These are phyloP conservation scores for Graphiopsis chlorocephala DNA, from an alignment of 2,329 filamentous ascomycete genomes.

Conservation along the genomic window DNA sequence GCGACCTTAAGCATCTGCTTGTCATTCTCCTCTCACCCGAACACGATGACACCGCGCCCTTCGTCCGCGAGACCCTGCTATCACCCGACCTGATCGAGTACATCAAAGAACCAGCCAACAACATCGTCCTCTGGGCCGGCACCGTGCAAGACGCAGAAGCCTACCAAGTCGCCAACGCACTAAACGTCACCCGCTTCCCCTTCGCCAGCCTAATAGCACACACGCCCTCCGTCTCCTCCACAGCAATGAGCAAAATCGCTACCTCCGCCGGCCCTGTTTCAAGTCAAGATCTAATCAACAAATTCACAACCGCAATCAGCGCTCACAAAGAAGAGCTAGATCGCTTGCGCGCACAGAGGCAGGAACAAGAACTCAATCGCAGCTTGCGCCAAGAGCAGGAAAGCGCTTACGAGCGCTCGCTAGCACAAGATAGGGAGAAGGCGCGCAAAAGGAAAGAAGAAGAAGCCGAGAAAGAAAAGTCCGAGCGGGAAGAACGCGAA, in stretches of 20 bases:
- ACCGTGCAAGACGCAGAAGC: slow-evolving; percentile 91
- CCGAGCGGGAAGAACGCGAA: slow-evolving; percentile 65
- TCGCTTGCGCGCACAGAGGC: slow-evolving; percentile 69
- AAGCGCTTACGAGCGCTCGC: slow-evolving; percentile 85
- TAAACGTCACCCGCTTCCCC: slow-evolving; percentile 88
- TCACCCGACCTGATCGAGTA: slow-evolving; percentile 70
- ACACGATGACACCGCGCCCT: slow-evolving; percentile 84
- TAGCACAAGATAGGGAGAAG: slow-evolving; percentile 84
- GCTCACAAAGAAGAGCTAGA: slow-evolving; percentile 75
- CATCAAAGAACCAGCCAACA: slow-evolving; percentile 70
- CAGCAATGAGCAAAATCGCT: slow-evolving; percentile 86
- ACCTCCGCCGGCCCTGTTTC: slow-evolving; percentile 72
- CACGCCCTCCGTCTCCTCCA: slow-evolving; percentile 77
- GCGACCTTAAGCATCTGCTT: slow-evolving; percentile 86
- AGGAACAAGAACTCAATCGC: slow-evolving; percentile 77
- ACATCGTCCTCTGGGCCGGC: slow-evolving; percentile 87
- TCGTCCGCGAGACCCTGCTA: slow-evolving; percentile 78
- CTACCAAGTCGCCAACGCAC: slow-evolving; percentile 84
- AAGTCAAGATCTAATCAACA: slow-evolving; percentile 68
- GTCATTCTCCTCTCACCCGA: slow-evolving; percentile 86
- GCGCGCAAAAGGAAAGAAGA: slow-evolving; percentile 74
- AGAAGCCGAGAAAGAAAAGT: slow-evolving; percentile 60
- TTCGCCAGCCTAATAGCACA: slow-evolving; percentile 84
- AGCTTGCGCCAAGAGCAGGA: slow-evolving; percentile 85
- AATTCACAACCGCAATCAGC: slow-evolving; percentile 69